Base-by-base conservation (phyloP, 2,329 filamentous ascomycete genomes). In the Fusarium sp. region DNA sequence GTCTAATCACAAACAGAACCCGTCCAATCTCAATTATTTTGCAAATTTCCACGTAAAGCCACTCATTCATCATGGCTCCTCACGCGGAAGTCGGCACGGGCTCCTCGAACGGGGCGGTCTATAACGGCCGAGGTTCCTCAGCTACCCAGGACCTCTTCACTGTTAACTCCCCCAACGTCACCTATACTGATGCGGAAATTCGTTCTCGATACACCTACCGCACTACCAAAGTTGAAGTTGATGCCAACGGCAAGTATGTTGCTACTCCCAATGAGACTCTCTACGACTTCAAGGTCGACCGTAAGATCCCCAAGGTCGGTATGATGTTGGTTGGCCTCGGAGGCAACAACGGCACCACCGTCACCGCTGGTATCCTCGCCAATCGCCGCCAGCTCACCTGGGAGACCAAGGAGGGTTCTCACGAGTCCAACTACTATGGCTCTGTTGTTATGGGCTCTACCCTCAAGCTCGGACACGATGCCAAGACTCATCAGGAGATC, bases 241-340 rank as follows among this genome's bases (percentile, higher is more conserved):
- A 89, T 77, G 87, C 86, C 75, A 86, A 91, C 76, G 95, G 94
- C 81, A 92, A 92, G 83, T 91, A 92, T 81, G 88, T 95, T 66
- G 96, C 94, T 67, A 91, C 89, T 69, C 96, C 96, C 78, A 93
- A 93, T 83, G 92, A 97, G 85, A 96, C 93, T 70, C 85, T 91
- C 75, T 99, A 98, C 83, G 92, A 98, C 87, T 98, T 99, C 92
- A 97, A 97, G 88, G 93, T 96, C 79, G 92, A 97, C 81, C 94
- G 95, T 82, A 93, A 93, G 83, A 89, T 98, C 66, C 94, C 94
- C 83, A 97, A 95, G 88, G 89, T 94, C 75, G 96, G 96, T 80
- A 89, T 98, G 86, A 98, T 99, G 96, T 89, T 99, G 74, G 95
- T 99, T 75, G 96, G 96, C 72, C 95, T 92, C 90, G 96, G 96